phyloP scores from a whole-genome alignment of 345 rosid genomes.

The Angophora floribunda region DNA sequence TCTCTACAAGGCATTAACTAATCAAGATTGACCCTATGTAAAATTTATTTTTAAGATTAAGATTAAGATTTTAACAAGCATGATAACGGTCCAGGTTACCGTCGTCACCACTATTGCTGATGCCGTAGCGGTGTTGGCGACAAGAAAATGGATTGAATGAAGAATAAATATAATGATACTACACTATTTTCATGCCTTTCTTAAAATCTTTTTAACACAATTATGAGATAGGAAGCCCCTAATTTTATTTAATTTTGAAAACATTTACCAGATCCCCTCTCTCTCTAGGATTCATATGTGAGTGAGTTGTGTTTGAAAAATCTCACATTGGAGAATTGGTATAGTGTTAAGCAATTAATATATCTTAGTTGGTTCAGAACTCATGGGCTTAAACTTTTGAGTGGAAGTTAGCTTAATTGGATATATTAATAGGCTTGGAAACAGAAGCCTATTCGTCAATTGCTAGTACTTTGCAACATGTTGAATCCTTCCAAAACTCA shows the following conservation, averaged over 20 bases:
- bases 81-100: background rate
- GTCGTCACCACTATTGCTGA: too few relatives aligned
- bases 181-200: background rate
- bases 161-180: background rate
- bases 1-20: background rate
- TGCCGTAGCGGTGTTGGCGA: background rate
- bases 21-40: background rate
- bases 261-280: background rate
- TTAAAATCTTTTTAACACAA: background rate
- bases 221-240: background rate
- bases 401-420: too few relatives aligned
- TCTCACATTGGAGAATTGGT: too few relatives aligned
- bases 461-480: background rate
- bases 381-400: too few relatives aligned
- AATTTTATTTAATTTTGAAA: background rate
- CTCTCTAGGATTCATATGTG: background rate
- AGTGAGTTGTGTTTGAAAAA: too few relatives aligned
- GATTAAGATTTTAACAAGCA: background rate
- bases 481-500: background rate
- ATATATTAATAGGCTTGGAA: too few relatives aligned
- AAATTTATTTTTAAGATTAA: background rate
- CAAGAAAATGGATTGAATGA: background rate
- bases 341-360: too few relatives aligned
- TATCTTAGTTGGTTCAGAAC: too few relatives aligned
- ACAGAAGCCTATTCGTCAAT: background rate